phyloP scores from a whole-genome alignment of 352 stramenopile genomes.

The Globisporangium cylindrosporum region DNA sequence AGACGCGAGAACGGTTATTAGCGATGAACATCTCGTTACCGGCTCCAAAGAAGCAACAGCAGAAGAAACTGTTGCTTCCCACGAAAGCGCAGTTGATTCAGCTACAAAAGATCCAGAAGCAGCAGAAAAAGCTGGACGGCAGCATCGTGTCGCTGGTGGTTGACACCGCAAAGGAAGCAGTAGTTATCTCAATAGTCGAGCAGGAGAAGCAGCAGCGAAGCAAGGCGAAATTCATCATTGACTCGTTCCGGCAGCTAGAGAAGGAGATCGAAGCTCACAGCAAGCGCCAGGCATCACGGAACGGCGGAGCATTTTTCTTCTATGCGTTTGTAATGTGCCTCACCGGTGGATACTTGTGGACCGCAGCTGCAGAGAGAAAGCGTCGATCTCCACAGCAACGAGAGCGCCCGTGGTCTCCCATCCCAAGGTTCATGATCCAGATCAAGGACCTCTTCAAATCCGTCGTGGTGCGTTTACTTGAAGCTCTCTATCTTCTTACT shows the following conservation, averaged over 20 bases:
- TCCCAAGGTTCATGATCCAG: slow-evolving; percentile 26
- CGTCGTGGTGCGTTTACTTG: slow-evolving; percentile 29
- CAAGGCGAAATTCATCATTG: neutral
- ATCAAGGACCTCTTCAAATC: slow-evolving; percentile 35
- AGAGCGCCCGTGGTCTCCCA: slow-evolving; percentile 31
- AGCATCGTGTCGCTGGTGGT: slow-evolving; percentile 13
- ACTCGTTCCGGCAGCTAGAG: slow-evolving; percentile 11
- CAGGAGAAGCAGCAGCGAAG: slow-evolving; percentile 1
- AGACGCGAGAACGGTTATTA: slow-evolving; percentile 11
- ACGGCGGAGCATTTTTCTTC: slow-evolving; percentile 28
- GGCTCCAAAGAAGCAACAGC: neutral
- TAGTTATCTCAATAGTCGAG: neutral
- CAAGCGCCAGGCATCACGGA: slow-evolving; percentile 7
- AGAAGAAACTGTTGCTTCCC: neutral
- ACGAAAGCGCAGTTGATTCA: slow-evolving; percentile 14
- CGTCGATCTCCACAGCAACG: slow-evolving; percentile 19
- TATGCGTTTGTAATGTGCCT: slow-evolving; percentile 28
- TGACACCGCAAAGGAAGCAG: slow-evolving; percentile 7
- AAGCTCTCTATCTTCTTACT: neutral
- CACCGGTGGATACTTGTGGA: slow-evolving; percentile 34
- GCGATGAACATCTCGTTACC: slow-evolving; percentile 18
- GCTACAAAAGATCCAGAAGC: slow-evolving; percentile 12
- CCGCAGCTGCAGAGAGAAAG: slow-evolving; percentile 12
- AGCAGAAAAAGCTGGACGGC: slow-evolving; percentile 5
- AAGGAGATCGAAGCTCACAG: slow-evolving; percentile 10